Evolutionary conservation across 345 rosid genomes (phyloP), one percentile per base, ranked within the genome.

Genomic region (Acer yangbiense): DNA sequence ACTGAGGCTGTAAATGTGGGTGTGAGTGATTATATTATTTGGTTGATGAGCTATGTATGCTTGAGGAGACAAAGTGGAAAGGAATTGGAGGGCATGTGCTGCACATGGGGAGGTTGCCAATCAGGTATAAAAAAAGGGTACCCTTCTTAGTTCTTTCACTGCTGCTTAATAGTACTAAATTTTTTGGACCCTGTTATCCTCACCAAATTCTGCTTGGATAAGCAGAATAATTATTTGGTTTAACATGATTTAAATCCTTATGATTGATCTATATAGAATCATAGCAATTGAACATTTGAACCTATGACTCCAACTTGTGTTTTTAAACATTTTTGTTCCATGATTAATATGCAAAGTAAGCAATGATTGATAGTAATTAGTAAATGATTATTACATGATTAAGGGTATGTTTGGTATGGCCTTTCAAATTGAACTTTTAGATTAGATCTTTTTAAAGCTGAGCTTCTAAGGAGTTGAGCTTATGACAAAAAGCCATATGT

Each of bases 51-150:
- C 14, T 57, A 16, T 27, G 29, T 5, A 69, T 77, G 68, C 18
- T 41, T 39, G 71, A 65, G 80, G 54, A 43, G 14, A 57, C 74
- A 48, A 18, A 69, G 29, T 58, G 76, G 76, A 77, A 43, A 17
- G 81, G 76, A 65, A 75, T 72, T 69, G 82, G 76, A 65, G 62
- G 73, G 66, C 81, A 78, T 82, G 83, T 78, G 84, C 62, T 70
- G 46, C 83, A 85, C 81, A 85, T 82, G 83, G 77, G 83, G 44
- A 69, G 78, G 83, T 72, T 77, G 80, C 78, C 72, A 35, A 73
- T 60, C 54, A 39, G 27, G 32, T 44, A 44, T 46, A 65, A 63
- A 46, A 46, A 46, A 46, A n/a, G 8, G 10, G n/a, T 54, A 54
- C 58, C 58, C 3, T 54, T 54, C 39, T 4, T 35, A 35, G 6